A percentile compares a stretch with the other conserved stretches of the same genome.
Conservation (phyloP, 306 rosid genomes). For the Vigna angularis region DNA sequence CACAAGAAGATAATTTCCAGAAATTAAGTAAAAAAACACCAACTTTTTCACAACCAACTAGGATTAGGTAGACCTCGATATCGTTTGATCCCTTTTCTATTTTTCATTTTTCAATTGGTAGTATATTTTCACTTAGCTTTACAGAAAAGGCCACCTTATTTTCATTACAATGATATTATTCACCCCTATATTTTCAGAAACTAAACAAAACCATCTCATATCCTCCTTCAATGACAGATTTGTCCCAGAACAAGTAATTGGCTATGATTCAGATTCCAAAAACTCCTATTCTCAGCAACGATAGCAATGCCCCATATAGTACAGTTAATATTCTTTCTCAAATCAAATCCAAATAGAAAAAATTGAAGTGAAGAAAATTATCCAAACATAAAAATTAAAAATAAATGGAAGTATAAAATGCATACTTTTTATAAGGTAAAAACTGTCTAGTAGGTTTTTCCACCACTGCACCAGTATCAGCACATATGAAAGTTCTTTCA, state of each 20-base stretch:
- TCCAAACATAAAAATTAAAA: conserved; percentile 30
- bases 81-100: background rate
- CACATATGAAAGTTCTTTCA: conserved; percentile 83
- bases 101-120: background rate
- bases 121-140: background rate
- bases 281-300: conserved; percentile 5
- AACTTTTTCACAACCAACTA: background rate
- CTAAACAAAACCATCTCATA: conserved; percentile 13
- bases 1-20: background rate
- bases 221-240: conserved; percentile 11
- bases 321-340: conserved; percentile 27
- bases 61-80: background rate
- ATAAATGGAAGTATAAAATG: conserved; percentile 27
- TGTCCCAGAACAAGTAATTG: conserved; percentile 30
- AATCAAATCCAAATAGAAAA: conserved; percentile 28
- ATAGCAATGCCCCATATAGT: conserved; percentile 16
- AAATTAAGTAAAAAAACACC: background rate
- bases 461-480: conserved; percentile 91
- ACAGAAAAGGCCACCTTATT: background rate
- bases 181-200: conserved; percentile 25
- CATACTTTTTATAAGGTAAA: conserved; percentile 78
- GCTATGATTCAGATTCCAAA: conserved; percentile 18
- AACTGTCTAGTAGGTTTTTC: conserved; percentile 59
- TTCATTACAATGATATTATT: background rate
- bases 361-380: background rate